Evolutionary conservation across 2,329 filamentous ascomycete species (phyloP).

Genomic region (Aspergillus amoenus): DNA sequence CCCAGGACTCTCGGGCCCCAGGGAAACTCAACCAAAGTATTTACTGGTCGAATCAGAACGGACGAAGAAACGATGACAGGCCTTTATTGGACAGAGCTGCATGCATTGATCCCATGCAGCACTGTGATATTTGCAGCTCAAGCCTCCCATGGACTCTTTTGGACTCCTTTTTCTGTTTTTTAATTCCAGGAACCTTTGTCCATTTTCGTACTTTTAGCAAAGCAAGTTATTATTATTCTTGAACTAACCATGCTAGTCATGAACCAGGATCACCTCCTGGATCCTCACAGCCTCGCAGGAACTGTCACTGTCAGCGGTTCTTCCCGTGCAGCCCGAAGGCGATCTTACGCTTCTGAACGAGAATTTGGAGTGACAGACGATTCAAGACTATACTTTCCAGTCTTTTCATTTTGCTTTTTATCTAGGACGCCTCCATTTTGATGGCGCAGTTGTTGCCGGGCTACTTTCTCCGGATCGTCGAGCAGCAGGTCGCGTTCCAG

Average conservation of each 20-base stretch:
- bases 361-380: background rate
- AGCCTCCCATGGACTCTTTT: background rate
- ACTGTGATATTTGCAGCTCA: conserved; percentile 6
- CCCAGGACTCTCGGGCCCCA: background rate
- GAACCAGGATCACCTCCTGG: background rate
- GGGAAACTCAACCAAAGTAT: background rate
- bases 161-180: background rate
- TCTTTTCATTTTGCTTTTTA: background rate
- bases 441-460: background rate
- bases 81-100: background rate
- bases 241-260: background rate
- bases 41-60: background rate
- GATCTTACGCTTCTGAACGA: background rate
- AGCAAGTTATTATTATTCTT: conserved; percentile 1
- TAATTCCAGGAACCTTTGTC: conserved; percentile 1
- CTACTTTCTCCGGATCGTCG: background rate
- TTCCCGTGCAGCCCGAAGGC: conserved; percentile 6
- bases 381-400: background rate
- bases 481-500: conserved; percentile 8
- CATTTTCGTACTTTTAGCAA: conserved; percentile 1
- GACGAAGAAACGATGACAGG: background rate
- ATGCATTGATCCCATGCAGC: conserved; percentile 8
- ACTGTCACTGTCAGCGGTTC: conserved; percentile 10
- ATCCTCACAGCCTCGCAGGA: conserved; percentile 1
- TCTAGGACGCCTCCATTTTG: background rate